A percentile compares a stretch with the other conserved stretches of the same genome.
phyloP scores from a whole-genome alignment of 257 asterid genomes.

The Solanum sejunctum region DNA sequence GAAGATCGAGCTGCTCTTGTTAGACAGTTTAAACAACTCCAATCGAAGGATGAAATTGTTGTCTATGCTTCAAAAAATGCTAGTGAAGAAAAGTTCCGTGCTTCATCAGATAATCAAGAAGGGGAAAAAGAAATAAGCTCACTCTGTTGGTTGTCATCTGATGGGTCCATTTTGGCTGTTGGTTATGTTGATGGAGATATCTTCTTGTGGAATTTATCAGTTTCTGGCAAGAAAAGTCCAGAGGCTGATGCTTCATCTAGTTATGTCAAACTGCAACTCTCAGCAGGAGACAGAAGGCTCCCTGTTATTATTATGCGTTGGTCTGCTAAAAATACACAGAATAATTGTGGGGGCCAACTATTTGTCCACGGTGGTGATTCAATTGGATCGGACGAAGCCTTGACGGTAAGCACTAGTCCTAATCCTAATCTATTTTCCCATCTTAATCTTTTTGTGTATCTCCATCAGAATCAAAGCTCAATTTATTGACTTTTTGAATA shows the following conservation, averaged over 20 bases:
- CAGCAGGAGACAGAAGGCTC: slow-evolving; percentile 72
- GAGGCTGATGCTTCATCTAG: slow-evolving; percentile 23
- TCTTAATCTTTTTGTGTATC: neutral
- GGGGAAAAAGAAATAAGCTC: slow-evolving; percentile 83
- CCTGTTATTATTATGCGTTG: slow-evolving; percentile 93
- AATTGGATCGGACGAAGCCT: slow-evolving; percentile 90
- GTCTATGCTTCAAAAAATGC: slow-evolving; percentile 33
- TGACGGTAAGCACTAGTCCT: slow-evolving; percentile 54
- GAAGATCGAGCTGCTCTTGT: slow-evolving; percentile 71
- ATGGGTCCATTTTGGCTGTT: slow-evolving; percentile 86
- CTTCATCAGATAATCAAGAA: slow-evolving; percentile 43
- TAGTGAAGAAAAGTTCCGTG: slow-evolving; percentile 18
- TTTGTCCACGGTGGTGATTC: slow-evolving; percentile 89
- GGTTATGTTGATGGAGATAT: slow-evolving; percentile 98
- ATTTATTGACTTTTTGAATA: neutral
- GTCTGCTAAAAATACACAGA: slow-evolving; percentile 46
- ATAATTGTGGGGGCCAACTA: slow-evolving; percentile 57
- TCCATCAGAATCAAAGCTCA: neutral
- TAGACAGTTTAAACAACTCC: slow-evolving; percentile 56
- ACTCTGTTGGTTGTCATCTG: slow-evolving; percentile 90
- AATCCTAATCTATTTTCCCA: slow-evolving; percentile 12
- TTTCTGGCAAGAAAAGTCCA: slow-evolving; percentile 33
- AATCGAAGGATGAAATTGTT: slow-evolving; percentile 37
- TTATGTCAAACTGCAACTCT: slow-evolving; percentile 63
- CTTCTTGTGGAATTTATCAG: slow-evolving; percentile 72